Evolutionary conservation across 2,329 filamentous ascomycete species (phyloP).

Genomic region (Penicillium crustosum): DNA sequence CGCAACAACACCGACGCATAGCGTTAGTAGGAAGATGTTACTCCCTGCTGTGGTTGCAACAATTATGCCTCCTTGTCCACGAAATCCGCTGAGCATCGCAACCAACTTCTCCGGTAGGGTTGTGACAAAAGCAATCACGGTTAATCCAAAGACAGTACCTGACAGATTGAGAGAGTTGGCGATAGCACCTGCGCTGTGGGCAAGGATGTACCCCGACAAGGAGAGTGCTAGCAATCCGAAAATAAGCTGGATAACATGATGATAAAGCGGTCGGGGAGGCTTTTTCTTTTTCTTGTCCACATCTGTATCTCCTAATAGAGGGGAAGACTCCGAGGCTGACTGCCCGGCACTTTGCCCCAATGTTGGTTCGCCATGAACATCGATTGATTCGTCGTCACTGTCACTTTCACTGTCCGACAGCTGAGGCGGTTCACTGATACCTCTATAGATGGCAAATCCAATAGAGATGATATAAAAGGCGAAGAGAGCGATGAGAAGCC

Average conservation of each 20-base stretch:
- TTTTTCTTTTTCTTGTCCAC: background rate
- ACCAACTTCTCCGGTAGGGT: constrained; percentile 57
- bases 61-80: constrained; percentile 52
- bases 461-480: constrained; percentile 48
- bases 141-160: constrained; percentile 49
- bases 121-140: constrained; percentile 53
- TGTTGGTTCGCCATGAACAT: constrained; percentile 7
- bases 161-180: constrained; percentile 46
- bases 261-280: constrained; percentile 28
- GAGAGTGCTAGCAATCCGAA: constrained; percentile 48
- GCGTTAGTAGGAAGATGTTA: constrained; percentile 55
- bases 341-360: background rate
- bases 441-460: constrained; percentile 48
- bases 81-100: constrained; percentile 49
- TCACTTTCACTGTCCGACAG: constrained; percentile 48
- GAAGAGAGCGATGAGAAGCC: constrained; percentile 46
- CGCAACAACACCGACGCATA: constrained; percentile 46
- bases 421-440: constrained; percentile 44
- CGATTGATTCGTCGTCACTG: constrained; percentile 35
- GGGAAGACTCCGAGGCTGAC: constrained; percentile 18
- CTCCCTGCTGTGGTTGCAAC: constrained; percentile 56
- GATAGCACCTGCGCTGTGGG: constrained; percentile 46
- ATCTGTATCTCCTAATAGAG: constrained; percentile 16
- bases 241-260: constrained; percentile 46
- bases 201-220: constrained; percentile 51